Conservation (phyloP, 2,329 filamentous ascomycete genomes). For the Aspergillaceae sp. region DNA sequence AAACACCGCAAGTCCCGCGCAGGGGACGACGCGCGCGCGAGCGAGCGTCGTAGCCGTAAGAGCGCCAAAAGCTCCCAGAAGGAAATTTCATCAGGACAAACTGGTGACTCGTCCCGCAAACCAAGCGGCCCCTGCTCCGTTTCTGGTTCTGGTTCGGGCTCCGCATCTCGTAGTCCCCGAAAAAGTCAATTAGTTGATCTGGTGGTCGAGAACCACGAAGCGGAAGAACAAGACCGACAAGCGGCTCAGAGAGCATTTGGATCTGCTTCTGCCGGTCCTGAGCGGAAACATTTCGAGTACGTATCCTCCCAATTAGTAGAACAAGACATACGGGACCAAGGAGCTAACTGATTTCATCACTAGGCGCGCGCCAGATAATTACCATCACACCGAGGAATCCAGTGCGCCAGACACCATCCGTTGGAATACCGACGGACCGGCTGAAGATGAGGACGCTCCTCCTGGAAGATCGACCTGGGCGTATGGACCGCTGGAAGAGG, state of each 20-base stretch:
- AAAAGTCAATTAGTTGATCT: slow-evolving; percentile 58
- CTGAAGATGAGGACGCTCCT: not conserved
- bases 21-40: slow-evolving; percentile 10
- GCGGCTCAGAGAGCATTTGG: slow-evolving; percentile 55
- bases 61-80: slow-evolving; percentile 24
- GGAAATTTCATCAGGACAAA: slow-evolving; percentile 12
- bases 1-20: slow-evolving; percentile 28
- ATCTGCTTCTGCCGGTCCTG: slow-evolving; percentile 49
- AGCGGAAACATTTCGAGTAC: slow-evolving; percentile 26
- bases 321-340: no score
- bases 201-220: slow-evolving; percentile 55
- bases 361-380: slow-evolving; percentile 21
- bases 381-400: slow-evolving; percentile 17
- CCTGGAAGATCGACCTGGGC: slow-evolving; percentile 13
- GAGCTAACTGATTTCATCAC: slow-evolving; percentile 2
- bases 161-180: slow-evolving; percentile 48
- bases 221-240: slow-evolving; percentile 55
- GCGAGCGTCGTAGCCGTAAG: slow-evolving; percentile 18
- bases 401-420: slow-evolving; percentile 6
- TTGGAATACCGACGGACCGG: not conserved
- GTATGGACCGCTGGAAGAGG: slow-evolving; percentile 29
- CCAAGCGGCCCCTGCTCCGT: slow-evolving; percentile 12
- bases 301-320: slow-evolving; percentile 3
- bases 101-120: slow-evolving; percentile 20
- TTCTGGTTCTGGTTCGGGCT: not conserved